Percentiles rank a stretch among this genome's conserved stretches.
phyloP scores from a whole-genome alignment of 352 stramenopile genomes.

The Pythium chondricola region DNA sequence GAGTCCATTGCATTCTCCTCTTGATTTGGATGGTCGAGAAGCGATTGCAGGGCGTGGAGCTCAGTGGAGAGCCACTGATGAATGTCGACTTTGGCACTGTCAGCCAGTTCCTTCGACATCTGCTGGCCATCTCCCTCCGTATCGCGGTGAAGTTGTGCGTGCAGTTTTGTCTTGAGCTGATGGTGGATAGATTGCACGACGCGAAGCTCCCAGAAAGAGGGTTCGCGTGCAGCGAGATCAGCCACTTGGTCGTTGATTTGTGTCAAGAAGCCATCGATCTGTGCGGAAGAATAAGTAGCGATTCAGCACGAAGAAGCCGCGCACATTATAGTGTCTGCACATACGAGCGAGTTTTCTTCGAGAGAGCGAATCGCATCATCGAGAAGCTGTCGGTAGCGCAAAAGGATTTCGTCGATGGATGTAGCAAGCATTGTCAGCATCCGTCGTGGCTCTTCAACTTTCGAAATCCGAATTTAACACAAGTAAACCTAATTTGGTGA shows the following conservation, averaged over 20 bases:
- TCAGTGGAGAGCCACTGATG: no score
- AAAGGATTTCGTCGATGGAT: conserved; percentile 41
- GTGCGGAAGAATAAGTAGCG: no score
- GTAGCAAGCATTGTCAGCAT: conserved; percentile 4
- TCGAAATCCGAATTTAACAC: no score
- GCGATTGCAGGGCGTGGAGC: no score
- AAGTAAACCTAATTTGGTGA: no score
- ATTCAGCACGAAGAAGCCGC: no score
- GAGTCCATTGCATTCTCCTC: no score
- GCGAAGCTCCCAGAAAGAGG: conserved; percentile 48
- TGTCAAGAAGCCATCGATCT: conserved; percentile 16
- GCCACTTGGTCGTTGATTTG: conserved; percentile 25
- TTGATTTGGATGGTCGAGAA: no score
- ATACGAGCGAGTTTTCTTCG: conserved; percentile 16
- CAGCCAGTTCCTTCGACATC: no score
- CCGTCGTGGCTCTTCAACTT: conserved; percentile 11
- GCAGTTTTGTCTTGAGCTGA: conserved; percentile 9
- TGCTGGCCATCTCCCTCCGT: no score
- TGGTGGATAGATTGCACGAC: conserved; percentile 34
- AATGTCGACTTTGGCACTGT: no score
- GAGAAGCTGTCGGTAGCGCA: conserved; percentile 31
- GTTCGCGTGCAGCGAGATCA: conserved; percentile 27
- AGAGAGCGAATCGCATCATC: conserved; percentile 28
- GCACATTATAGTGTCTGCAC: not conserved
- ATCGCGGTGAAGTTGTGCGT: no score